Percentiles rank a stretch among this genome's conserved stretches.
Conservation (phyloP, 495 filamentous ascomycete genomes). For the Xylaria bambusicola region DNA sequence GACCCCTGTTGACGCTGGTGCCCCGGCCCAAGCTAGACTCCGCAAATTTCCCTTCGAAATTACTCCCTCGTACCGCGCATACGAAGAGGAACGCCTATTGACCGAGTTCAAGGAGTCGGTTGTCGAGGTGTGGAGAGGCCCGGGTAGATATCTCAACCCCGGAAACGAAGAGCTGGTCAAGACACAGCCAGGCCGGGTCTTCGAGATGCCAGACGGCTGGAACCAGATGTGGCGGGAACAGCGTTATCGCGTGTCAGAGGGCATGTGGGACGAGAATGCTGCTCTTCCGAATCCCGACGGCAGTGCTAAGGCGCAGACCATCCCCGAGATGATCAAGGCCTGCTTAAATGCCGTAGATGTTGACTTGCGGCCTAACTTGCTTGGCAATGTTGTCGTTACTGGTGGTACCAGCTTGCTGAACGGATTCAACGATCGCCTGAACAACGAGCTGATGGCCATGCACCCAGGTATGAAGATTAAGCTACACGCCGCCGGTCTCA, state of each 20-base stretch:
- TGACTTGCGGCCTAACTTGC: slow-evolving; percentile 78
- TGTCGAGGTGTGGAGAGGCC: slow-evolving; percentile 89
- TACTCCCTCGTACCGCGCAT: slow-evolving; percentile 68
- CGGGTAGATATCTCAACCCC: slow-evolving; percentile 62
- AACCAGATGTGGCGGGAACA: slow-evolving; percentile 92
- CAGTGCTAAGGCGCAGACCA: slow-evolving; percentile 65
- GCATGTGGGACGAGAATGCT: slow-evolving; percentile 81
- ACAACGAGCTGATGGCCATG: slow-evolving; percentile 74
- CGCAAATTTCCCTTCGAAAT: slow-evolving; percentile 67
- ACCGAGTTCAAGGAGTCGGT: slow-evolving; percentile 97
- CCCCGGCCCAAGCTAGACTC: slow-evolving; percentile 61
- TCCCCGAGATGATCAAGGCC: slow-evolving; percentile 78
- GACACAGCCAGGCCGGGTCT: slow-evolving; percentile 71
- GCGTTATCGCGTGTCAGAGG: slow-evolving; percentile 80
- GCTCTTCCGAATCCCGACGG: slow-evolving; percentile 44
- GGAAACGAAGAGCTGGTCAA: slow-evolving; percentile 68
- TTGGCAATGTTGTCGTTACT: slow-evolving; percentile 90
- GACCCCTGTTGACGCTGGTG: slow-evolving; percentile 82
- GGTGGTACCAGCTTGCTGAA: slow-evolving; percentile 82
- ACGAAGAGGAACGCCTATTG: slow-evolving; percentile 90
- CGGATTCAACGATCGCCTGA: slow-evolving; percentile 86
- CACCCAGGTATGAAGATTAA: slow-evolving; percentile 82
- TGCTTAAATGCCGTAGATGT: slow-evolving; percentile 78
- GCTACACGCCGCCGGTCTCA: slow-evolving; percentile 81
- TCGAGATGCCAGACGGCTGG: slow-evolving; percentile 94